phyloP scores from a whole-genome alignment of 2,329 filamentous ascomycete genomes.

The Triangularia setosa region DNA sequence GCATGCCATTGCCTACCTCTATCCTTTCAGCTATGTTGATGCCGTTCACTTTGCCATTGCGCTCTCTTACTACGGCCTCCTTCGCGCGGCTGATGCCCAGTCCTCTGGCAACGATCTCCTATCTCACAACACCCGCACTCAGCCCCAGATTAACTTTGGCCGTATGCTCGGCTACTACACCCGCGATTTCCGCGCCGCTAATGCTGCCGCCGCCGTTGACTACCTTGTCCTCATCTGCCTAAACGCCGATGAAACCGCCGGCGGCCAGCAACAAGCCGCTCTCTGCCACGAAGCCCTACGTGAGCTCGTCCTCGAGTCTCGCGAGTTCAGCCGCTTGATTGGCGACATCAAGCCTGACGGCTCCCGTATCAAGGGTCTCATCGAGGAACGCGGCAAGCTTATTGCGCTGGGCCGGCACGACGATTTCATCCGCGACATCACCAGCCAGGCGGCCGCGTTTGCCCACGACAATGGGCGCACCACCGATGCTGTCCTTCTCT shows the following conservation, averaged over 20 bases:
- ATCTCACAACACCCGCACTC: slow-evolving; percentile 62
- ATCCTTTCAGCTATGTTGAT: slow-evolving; percentile 85
- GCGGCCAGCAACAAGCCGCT: slow-evolving; percentile 66
- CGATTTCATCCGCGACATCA: slow-evolving; percentile 88
- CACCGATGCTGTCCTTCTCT: slow-evolving; percentile 89
- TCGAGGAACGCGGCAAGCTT: slow-evolving; percentile 78
- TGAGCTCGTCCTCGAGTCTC: slow-evolving; percentile 92
- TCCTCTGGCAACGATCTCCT: slow-evolving; percentile 67
- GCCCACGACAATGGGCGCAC: slow-evolving; percentile 92
- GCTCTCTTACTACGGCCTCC: slow-evolving; percentile 81
- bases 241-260: slow-evolving; percentile 61
- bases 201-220: slow-evolving; percentile 85
- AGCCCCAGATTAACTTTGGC: slow-evolving; percentile 88
- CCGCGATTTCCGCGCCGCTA: slow-evolving; percentile 86
- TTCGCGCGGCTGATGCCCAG: slow-evolving; percentile 80
- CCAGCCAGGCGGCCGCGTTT: slow-evolving; percentile 83
- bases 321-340: slow-evolving; percentile 89
- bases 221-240: slow-evolving; percentile 90
- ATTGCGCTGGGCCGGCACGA: slow-evolving; percentile 76
- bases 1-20: slow-evolving; percentile 85
- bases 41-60: slow-evolving; percentile 93
- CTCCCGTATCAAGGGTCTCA: slow-evolving; percentile 76
- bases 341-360: slow-evolving; percentile 89
- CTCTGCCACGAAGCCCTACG: slow-evolving; percentile 90
- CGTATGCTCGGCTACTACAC: slow-evolving; percentile 94